Evolutionary conservation across 1,284 basidiomycete species (phyloP).

Genomic region (Moniliella sp.): DNA sequence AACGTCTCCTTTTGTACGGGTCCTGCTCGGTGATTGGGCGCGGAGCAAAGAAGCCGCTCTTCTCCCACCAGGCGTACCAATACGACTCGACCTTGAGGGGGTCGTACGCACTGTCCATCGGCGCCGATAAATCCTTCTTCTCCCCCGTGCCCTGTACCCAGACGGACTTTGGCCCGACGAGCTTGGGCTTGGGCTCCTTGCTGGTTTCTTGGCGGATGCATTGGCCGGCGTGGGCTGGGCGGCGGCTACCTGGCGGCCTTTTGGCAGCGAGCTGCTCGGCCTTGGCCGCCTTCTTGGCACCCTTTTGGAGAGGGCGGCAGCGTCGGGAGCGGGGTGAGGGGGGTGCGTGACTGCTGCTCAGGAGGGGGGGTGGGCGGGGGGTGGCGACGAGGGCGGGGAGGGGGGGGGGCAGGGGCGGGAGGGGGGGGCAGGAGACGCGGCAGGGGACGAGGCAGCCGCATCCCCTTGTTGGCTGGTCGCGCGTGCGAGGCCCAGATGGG

Average conservation of each 20-base stretch:
- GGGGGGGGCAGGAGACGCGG: no score
- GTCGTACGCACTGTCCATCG: constrained; percentile 77
- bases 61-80: constrained; percentile 97
- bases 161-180: constrained; percentile 23
- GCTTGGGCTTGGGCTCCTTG: constrained; percentile 25
- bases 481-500: no score
- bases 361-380: no score
- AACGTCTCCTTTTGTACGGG: constrained; percentile 40
- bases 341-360: no score
- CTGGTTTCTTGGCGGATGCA: constrained; percentile 25
- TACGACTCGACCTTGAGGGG: constrained; percentile 80
- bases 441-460: no score
- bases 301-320: constrained; percentile 23
- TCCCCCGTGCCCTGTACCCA: constrained; percentile 23
- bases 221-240: constrained; percentile 24
- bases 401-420: no score
- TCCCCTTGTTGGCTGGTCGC: no score
- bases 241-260: constrained; percentile 8
- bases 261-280: constrained; percentile 21
- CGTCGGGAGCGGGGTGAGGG: no score
- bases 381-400: no score
- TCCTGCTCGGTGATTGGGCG: constrained; percentile 24
- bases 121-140: constrained; percentile 55
- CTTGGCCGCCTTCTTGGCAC: constrained; percentile 25
- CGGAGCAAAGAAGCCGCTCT: constrained; percentile 72